A percentile compares a stretch with the other conserved stretches of the same genome.
Conservation (phyloP, 768 basidiomycete species). For the Termitomyces sp. region DNA sequence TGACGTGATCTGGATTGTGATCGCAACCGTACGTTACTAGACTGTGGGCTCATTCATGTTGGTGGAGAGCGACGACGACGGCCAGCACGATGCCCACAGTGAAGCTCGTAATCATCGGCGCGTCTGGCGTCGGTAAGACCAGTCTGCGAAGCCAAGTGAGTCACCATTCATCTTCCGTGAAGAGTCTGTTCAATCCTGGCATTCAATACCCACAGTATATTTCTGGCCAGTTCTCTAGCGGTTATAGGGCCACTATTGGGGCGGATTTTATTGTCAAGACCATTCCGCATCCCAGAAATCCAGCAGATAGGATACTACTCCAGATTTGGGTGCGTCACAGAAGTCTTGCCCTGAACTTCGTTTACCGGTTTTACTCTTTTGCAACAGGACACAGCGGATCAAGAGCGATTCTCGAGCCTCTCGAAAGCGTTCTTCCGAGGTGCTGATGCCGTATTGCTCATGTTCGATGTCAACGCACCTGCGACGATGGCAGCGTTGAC, state of each 20-base stretch:
- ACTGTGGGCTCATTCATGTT: slow-evolving; percentile 7
- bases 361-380: background rate
- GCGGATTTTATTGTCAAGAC: slow-evolving; percentile 85
- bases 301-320: slow-evolving; percentile 56
- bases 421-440: slow-evolving; percentile 84
- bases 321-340: slow-evolving; percentile 50
- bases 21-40: background rate
- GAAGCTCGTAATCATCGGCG: slow-evolving; percentile 80
- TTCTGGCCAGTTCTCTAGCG: slow-evolving; percentile 67
- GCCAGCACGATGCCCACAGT: slow-evolving; percentile 54
- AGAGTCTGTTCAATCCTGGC: background rate
- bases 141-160: slow-evolving; percentile 71
- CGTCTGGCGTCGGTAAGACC: slow-evolving; percentile 84
- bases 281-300: slow-evolving; percentile 53
- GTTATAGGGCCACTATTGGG: slow-evolving; percentile 84
- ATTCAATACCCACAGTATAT: slow-evolving; percentile 51
- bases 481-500: slow-evolving; percentile 53
- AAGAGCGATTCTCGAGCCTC: slow-evolving; percentile 82
- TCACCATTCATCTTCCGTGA: slow-evolving; percentile 12
- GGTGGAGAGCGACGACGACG: background rate
- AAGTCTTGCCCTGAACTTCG: background rate
- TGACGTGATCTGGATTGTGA: background rate
- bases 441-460: slow-evolving; percentile 76
- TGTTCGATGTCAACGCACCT: slow-evolving; percentile 75
- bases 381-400: slow-evolving; percentile 76